A percentile compares a stretch with the other conserved stretches of the same genome.
phyloP scores from a whole-genome alignment of 495 filamentous ascomycete genomes.

The Aspergillus incahuasiensis region DNA sequence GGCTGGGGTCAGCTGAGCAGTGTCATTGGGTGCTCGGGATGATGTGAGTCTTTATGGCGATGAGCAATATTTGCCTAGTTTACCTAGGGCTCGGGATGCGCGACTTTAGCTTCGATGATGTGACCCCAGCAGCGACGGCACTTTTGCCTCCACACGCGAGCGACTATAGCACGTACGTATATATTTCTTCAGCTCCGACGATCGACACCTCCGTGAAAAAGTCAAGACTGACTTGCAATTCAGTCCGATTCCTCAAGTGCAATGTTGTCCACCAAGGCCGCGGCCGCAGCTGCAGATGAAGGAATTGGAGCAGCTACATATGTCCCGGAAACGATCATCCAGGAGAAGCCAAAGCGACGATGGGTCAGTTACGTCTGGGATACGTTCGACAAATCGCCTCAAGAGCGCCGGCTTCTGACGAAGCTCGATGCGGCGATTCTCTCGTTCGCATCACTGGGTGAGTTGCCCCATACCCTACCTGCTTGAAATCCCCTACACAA shows the following conservation, averaged over 20 bases:
- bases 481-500: too few relatives aligned
- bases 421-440: conserved; percentile 56
- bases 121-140: background rate
- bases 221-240: background rate
- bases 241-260: background rate
- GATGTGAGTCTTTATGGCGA: background rate
- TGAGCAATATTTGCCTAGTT: conserved; percentile 2
- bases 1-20: background rate
- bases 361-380: conserved; percentile 55
- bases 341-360: conserved; percentile 4
- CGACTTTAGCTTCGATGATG: conserved; percentile 4
- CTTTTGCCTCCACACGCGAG: background rate
- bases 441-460: conserved; percentile 49
- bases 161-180: too few relatives aligned
- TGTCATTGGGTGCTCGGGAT: background rate
- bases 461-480: background rate
- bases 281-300: background rate
- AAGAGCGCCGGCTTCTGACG: conserved; percentile 55
- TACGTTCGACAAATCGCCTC: conserved; percentile 55
- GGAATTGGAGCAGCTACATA: background rate
- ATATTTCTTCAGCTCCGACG: too few relatives aligned
- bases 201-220: too few relatives aligned
- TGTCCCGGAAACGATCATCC: background rate
- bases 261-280: background rate
- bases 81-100: background rate